Percentiles rank a stretch among this genome's conserved stretches.
Evolutionary conservation across 2,329 filamentous ascomycete species (phyloP).

Genomic region (Cladosporium sp.): DNA sequence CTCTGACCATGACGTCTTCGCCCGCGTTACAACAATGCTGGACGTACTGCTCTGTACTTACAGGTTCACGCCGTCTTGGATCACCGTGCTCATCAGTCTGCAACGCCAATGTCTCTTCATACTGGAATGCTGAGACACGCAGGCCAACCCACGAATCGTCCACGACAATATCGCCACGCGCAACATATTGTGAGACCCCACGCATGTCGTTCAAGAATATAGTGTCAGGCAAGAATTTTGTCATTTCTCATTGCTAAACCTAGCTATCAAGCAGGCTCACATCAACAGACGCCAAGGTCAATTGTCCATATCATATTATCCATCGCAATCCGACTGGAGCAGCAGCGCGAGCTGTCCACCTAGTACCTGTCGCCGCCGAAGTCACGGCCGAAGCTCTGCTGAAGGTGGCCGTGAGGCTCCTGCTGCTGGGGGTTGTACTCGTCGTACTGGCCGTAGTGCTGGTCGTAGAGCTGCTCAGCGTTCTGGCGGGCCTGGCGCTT

Average conservation of each 20-base stretch:
- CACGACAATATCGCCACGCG: not conserved
- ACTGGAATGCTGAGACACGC: not conserved
- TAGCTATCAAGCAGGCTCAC: constrained; percentile 1
- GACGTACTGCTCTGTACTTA: too few species aligned
- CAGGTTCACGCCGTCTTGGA: not conserved
- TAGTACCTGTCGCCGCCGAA: constrained; percentile 10
- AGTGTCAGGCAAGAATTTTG: not conserved
- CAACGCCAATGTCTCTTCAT: not conserved
- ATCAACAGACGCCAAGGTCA: not conserved
- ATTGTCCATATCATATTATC: not conserved
- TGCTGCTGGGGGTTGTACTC: constrained; percentile 50
- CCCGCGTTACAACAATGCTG: not conserved
- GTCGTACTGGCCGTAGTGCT: constrained; percentile 48
- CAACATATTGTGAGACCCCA: not conserved
- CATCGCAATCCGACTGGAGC: not conserved
- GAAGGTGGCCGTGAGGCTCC: constrained; percentile 35
- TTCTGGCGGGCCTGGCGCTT: constrained; percentile 47
- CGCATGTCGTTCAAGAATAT: not conserved
- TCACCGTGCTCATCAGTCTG: not conserved
- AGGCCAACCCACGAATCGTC: not conserved
- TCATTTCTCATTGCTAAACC: constrained; percentile 3
- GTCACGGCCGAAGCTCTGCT: constrained; percentile 25
- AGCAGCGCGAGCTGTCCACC: not conserved
- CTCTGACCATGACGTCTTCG: not conserved
- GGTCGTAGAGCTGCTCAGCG: constrained; percentile 50